These are phyloP conservation scores for Parafenestella ontariensis DNA, from an alignment of 2,329 filamentous ascomycete genomes.

Conservation along the genomic window DNA sequence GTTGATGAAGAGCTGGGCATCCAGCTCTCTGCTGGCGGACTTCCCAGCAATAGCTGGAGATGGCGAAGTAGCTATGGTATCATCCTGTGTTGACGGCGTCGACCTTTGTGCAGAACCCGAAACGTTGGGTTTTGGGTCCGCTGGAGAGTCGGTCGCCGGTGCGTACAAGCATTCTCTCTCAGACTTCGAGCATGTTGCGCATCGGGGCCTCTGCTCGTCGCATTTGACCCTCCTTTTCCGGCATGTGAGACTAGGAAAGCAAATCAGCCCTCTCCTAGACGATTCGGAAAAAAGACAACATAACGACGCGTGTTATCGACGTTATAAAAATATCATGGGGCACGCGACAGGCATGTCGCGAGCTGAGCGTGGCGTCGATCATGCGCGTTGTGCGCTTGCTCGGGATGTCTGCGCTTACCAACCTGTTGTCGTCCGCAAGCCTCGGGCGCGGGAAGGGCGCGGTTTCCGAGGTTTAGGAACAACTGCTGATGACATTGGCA, in stretches of 20 bases:
- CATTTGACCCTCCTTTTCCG: conserved; percentile 60
- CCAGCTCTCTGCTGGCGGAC: conserved; percentile 26
- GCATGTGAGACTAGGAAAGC: conserved; percentile 49
- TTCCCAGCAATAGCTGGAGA: conserved; percentile 27
- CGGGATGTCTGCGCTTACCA: conserved; percentile 43
- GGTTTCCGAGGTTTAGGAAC: conserved; percentile 43
- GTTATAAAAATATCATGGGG: neutral
- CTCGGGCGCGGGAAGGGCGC: conserved; percentile 53
- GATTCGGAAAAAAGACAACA: neutral
- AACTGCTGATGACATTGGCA: conserved; percentile 36
- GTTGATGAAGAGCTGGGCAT: conserved; percentile 25
- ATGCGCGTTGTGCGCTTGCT: neutral
- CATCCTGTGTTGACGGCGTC: conserved; percentile 23
- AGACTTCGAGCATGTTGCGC: conserved; percentile 54
- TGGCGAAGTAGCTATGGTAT: conserved; percentile 6
- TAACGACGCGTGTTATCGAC: neutral
- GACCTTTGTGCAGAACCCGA: conserved; percentile 16
- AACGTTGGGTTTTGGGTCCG: conserved; percentile 11
- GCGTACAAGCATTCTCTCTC: conserved; percentile 53
- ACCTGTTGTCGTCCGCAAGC: conserved; percentile 55
- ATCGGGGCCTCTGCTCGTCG: conserved; percentile 56
- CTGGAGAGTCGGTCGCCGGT: conserved; percentile 14
- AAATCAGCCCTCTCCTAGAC: neutral
- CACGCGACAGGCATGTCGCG: neutral
- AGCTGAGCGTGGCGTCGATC: neutral